Evolutionary conservation across 116 monocot genomes (phyloP).

Genomic region (Trichopus zeylanicus): DNA sequence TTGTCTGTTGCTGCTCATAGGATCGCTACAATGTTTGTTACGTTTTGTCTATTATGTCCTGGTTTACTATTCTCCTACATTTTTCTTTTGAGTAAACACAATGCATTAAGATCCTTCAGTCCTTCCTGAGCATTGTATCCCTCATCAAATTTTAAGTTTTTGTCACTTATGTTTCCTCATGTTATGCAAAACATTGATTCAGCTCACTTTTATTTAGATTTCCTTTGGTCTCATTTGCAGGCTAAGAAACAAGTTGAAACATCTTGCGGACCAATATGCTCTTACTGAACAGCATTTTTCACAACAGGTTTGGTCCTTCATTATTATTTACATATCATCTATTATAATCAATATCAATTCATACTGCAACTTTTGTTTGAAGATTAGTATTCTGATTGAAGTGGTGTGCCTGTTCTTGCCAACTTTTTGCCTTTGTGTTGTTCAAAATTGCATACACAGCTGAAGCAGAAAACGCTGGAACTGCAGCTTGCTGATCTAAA

Average conservation of each 20-base stretch:
- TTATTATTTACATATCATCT: slow-evolving; percentile 6
- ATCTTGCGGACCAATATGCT: slow-evolving; percentile 81
- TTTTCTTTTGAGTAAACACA: background rate
- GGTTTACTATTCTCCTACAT: too few relatives aligned
- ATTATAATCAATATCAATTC: background rate
- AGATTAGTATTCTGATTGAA: background rate
- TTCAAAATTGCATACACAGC: slow-evolving; percentile 29
- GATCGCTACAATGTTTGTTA: too few relatives aligned
- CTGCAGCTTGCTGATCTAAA: slow-evolving; percentile 93
- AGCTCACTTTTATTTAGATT: too few relatives aligned
- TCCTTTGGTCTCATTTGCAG: slow-evolving; percentile 21
- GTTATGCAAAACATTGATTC: too few relatives aligned
- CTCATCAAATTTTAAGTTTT: background rate
- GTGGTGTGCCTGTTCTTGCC: background rate
- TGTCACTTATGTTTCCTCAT: too few relatives aligned
- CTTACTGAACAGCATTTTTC: slow-evolving; percentile 74
- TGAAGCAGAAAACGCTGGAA: slow-evolving; percentile 84
- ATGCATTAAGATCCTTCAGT: background rate
- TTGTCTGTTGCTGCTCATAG: too few relatives aligned
- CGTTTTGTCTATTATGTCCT: too few relatives aligned
- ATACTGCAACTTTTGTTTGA: background rate
- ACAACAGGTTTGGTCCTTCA: slow-evolving; percentile 46
- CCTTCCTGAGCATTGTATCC: too few relatives aligned
- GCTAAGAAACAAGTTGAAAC: slow-evolving; percentile 80
- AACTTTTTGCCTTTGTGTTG: background rate